These are phyloP conservation scores for Phytophthora pistaciae DNA, from an alignment of 352 stramenopile genomes.

Conservation along the genomic window DNA sequence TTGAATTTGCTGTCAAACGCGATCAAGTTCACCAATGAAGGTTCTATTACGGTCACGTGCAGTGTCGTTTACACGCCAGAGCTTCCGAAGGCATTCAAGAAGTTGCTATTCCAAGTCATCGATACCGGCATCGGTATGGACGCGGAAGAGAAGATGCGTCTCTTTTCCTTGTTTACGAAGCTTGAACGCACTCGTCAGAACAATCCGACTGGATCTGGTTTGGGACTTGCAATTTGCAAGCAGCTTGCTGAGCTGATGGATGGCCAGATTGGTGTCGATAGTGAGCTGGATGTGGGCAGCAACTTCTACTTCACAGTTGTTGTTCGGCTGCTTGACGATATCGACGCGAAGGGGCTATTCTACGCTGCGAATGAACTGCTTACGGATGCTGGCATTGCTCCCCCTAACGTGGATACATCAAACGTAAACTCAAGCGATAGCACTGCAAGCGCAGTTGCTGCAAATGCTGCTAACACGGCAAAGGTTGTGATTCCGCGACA, in stretches of 20 bases:
- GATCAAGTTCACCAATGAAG: constrained; percentile 89
- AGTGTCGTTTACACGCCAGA: constrained; percentile 74
- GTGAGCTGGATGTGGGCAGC: constrained; percentile 75
- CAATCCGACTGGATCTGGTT: constrained; percentile 87
- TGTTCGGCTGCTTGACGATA: constrained; percentile 68
- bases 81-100: constrained; percentile 69
- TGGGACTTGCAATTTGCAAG: constrained; percentile 90
- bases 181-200: constrained; percentile 83
- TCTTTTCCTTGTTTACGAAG: constrained; percentile 89
- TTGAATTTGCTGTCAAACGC: constrained; percentile 89
- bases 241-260: constrained; percentile 91
- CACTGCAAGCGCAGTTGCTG: constrained; percentile 37
- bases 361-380: constrained; percentile 67
- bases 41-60: constrained; percentile 83
- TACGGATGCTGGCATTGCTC: constrained; percentile 24
- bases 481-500: constrained; percentile 57
- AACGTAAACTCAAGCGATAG: constrained; percentile 62
- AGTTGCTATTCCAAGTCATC: constrained; percentile 87
- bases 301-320: constrained; percentile 90
- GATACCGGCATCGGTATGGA: constrained; percentile 88
- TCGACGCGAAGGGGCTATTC: constrained; percentile 49
- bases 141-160: constrained; percentile 76
- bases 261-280: constrained; percentile 88
- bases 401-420: constrained; percentile 26
- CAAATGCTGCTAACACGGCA: constrained; percentile 37